phyloP scores from a whole-genome alignment of 179 eudicot genomes.

The Drosera spatulata region DNA sequence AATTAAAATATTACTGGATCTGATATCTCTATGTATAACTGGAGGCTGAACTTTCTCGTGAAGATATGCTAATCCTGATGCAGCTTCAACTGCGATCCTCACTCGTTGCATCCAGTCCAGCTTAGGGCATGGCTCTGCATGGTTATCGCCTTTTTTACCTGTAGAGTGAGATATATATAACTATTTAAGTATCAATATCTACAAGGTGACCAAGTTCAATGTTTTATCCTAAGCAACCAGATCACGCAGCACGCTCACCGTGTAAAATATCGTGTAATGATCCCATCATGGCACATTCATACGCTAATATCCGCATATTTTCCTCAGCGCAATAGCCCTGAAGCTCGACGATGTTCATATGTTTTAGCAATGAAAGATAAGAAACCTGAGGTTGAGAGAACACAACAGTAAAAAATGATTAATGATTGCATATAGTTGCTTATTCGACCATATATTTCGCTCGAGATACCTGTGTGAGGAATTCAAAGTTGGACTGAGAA shows the following conservation, averaged over 20 bases:
- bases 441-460: not conserved
- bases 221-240: not conserved
- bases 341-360: slow-evolving; percentile 37
- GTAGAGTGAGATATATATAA: not conserved
- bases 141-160: slow-evolving; percentile 48
- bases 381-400: slow-evolving; percentile 20
- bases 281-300: slow-evolving; percentile 47
- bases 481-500: slow-evolving; percentile 41
- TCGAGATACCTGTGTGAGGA: slow-evolving; percentile 38
- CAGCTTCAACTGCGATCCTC: slow-evolving; percentile 42
- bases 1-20: slow-evolving; percentile 41
- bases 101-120: slow-evolving; percentile 51
- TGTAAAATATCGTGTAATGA: slow-evolving; percentile 43
- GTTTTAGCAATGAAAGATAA: slow-evolving; percentile 29
- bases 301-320: slow-evolving; percentile 35
- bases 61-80: too few species aligned
- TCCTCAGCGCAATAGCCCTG: slow-evolving; percentile 43
- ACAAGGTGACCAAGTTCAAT: too few species aligned
- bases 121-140: slow-evolving; percentile 47
- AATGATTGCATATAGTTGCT: not conserved
- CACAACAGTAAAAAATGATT: not conserved
- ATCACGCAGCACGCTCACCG: slow-evolving; percentile 13
- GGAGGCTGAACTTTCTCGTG: slow-evolving; percentile 37
- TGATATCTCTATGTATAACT: slow-evolving; percentile 39
- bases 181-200: too few species aligned